phyloP scores from a whole-genome alignment of 352 stramenopile genomes.

The Phytopythium mirpurense region DNA sequence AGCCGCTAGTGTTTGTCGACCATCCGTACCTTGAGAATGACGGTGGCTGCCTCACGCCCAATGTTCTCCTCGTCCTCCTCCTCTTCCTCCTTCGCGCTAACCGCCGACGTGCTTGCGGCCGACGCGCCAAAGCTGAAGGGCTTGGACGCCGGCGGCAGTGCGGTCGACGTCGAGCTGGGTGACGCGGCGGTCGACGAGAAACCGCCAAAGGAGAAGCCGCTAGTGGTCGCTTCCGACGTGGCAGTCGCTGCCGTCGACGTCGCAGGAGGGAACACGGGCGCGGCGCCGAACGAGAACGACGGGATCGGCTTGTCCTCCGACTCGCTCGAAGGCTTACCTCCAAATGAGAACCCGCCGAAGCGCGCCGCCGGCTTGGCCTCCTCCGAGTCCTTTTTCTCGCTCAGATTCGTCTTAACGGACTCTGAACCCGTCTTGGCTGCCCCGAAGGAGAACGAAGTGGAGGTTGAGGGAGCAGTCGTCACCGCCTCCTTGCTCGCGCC shows the following conservation, averaged over 20 bases:
- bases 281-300: slow-evolving; percentile 41
- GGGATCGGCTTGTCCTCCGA: slow-evolving; percentile 24
- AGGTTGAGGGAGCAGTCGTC: neutral
- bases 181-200: slow-evolving; percentile 12
- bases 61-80: slow-evolving; percentile 81
- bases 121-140: slow-evolving; percentile 30
- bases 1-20: no score
- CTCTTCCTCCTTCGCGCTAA: slow-evolving; percentile 6
- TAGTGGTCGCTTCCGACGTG: neutral
- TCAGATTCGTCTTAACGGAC: no score
- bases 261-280: slow-evolving; percentile 12
- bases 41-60: slow-evolving; percentile 76
- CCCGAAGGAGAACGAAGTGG: slow-evolving; percentile 7
- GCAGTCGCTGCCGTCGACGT: slow-evolving; percentile 11
- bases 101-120: slow-evolving; percentile 11
- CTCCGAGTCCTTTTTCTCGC: slow-evolving; percentile 12
- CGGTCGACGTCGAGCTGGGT: slow-evolving; percentile 6
- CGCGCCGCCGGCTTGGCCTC: slow-evolving; percentile 17
- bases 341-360: slow-evolving; percentile 42
- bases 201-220: slow-evolving; percentile 45
- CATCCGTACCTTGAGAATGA: slow-evolving; percentile 85
- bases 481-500: slow-evolving; percentile 3
- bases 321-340: slow-evolving; percentile 13
- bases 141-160: slow-evolving; percentile 18
- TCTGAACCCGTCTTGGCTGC: slow-evolving; percentile 5